Evolutionary conservation across 2,329 filamentous ascomycete species (phyloP), one percentile per base, ranked within the genome.

Genomic region (Venturia asperata): DNA sequence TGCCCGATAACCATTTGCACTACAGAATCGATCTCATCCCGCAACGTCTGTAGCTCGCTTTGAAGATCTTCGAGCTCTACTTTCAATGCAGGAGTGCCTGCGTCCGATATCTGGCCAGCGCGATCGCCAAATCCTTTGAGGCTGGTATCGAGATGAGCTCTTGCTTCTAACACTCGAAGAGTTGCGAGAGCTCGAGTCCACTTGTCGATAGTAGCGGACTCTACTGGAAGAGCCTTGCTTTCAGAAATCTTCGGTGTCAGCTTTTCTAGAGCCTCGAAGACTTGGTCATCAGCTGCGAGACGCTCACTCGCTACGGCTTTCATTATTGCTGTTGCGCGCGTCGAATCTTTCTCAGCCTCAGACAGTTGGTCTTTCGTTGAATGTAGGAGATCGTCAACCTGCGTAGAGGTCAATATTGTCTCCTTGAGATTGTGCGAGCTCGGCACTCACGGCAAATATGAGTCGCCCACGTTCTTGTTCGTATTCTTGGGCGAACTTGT

Each of bases 1-100:
- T 88, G 83, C 68, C 90, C 86, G 0, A 87, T 80, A 0, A 87
- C 85, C 84, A 91, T 90, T 67, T 88, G 84, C 7, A 87, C 83
- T 1, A 91, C 85, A 0, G 87, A 84, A 0, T 87, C 77, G 49
- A 91, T 86, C 71, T 91, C 88, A 0, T 85, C 78, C 69, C 88
- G 87, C 3, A 91, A 77, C 5, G 86, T 88, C 68, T 89, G 86
- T 0, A 91, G 78, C 70, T 90, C 88, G 41, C 83, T 82, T 69
- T 87, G 82, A 1, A 88, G 72, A 17, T 75, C 76, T 11, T 82
- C 78, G 61, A 84, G 82, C 5, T 76, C 77, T 3, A 71, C 70
- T 43, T 62, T 65, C 9, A 41, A 15, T 30, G 21, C 27, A 47
- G 41, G 30, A 43, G 37, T 45, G 10, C 42, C 27, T 21, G 62